phyloP scores from a whole-genome alignment of 129 eudicot species.

The Ambrosia trifida region DNA sequence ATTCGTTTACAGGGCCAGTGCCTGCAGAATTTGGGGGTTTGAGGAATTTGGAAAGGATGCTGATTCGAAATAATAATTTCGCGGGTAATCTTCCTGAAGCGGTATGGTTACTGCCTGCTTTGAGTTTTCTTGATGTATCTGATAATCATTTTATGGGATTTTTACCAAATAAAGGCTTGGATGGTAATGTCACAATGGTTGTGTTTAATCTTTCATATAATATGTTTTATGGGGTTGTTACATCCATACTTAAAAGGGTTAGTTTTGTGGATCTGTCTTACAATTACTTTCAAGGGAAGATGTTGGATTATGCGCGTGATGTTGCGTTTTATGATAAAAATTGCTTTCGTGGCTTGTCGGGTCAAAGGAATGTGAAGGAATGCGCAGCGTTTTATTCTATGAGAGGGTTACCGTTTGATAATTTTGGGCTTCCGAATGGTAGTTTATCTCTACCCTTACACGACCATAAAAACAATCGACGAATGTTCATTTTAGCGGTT shows the following conservation, averaged over 20 bases:
- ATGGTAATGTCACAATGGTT: conserved; percentile 43
- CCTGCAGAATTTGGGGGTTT: conserved; percentile 53
- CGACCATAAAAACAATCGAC: conserved; percentile 38
- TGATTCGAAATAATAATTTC: conserved; percentile 52
- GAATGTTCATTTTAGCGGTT: conserved; percentile 42
- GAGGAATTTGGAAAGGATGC: conserved; percentile 50
- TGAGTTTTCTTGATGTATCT: conserved; percentile 64
- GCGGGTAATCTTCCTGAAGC: conserved; percentile 53
- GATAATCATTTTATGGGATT: conserved; percentile 64
- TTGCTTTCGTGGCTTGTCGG: conserved; percentile 47
- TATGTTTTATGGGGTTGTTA: conserved; percentile 61
- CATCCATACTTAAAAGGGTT: conserved; percentile 51
- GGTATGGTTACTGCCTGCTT: conserved; percentile 60
- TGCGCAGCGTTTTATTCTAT: conserved; percentile 55
- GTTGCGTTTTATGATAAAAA: conserved; percentile 35
- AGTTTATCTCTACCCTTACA: conserved; percentile 25
- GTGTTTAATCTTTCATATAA: conserved; percentile 65
- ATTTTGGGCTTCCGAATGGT: conserved; percentile 50
- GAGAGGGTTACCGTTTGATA: conserved; percentile 49
- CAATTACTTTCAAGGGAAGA: conserved; percentile 72
- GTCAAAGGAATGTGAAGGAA: conserved; percentile 43
- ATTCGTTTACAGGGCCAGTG: conserved; percentile 46
- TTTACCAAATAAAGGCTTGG: conserved; percentile 45
- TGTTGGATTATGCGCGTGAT: conserved; percentile 44
- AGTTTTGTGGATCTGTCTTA: conserved; percentile 59